Evolutionary conservation across 2,329 filamentous ascomycete genomes (phyloP), one percentile per base, ranked within the genome.

Genomic region (Penicillium sp.): DNA sequence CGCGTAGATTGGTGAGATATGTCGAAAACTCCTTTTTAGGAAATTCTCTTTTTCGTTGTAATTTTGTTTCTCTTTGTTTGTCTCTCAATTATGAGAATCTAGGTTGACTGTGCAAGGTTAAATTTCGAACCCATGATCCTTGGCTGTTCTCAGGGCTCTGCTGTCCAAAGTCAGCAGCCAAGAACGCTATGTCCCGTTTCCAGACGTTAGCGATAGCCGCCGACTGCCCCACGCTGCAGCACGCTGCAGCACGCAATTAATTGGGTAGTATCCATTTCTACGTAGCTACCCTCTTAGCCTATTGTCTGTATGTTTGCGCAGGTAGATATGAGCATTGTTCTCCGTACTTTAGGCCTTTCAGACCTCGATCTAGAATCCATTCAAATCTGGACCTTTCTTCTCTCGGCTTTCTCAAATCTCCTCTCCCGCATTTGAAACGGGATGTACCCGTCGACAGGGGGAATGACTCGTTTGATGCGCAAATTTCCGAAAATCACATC

Each of bases 181-280:
- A 50, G n/a, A 25, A 57, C 55, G 45, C 51, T 37, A 55, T 49
- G 45, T 35, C 50, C 55, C 45, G 48, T 19, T 47, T 22, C 42
- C 41, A 50, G 11, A 42, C 52, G 26, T 54, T 57, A 57, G 51
- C 45, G 55, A 55, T 57, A 57, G 55, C 52, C 55, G 55, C 55
- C 51, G 46, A 49, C 31, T 31, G 41, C 43, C 46, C 50, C 53
- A 30, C 33, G 42, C 12, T 16, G 16, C 33, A 54, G 49, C 53
- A 30, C 33, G 42, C 12, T 16, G 16, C 33, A 54, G 49, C 43
- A 52, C 42, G 25, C 36, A 56, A 56, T 53, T 44, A 26, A 46
- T 41, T 33, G 17, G 19, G n/a, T 41, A 5, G 28, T 16, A 36
- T 40, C 42, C 3, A 4, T 22, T 4, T 22, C 22, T 22, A 22